Base-by-base conservation (phyloP, 176 grass and related monocot species). In the Rhynchospora breviuscula region DNA sequence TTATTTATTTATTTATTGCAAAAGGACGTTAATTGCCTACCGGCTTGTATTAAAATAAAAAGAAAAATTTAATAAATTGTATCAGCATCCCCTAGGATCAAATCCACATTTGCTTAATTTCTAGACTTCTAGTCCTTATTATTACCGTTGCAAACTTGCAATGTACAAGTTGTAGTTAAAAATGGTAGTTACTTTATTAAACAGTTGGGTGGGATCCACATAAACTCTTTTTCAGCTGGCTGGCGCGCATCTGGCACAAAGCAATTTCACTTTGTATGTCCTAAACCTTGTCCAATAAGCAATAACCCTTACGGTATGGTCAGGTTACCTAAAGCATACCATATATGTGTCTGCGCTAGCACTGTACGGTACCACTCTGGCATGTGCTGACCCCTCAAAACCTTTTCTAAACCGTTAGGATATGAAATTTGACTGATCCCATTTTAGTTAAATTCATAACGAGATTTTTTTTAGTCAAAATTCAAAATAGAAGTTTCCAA, bases 121-220 rank as follows among this genome's bases (percentile, higher is more conserved):
- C n/a, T n/a, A n/a, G n/a, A n/a, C n/a, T 75, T 75, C 71, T 52
- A 26, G 46, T 25, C 21, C 21, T 77, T 76, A 29, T 77, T 76
- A 29, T 54, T 56, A 54, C 72, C 49, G 72, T 77, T 77, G 72
- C 49, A 56, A 56, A 29, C 21, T 61, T 21, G 8, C 6, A 21
- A 60, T 22, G 18, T 61, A 61, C 18, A 61, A 61, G 21, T 62
- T 59, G n/a, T 7, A 59, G 19, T 74, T 25, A 74, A 74, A 74
- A 74, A 25, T 74, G 19, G n/a, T 74, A 74, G 45, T 74, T 74
- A 22, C 45, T 49, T 74, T 74, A 22, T 22, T 7, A 25, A n/a
- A 21, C n/a, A 78, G 23, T 23, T 57, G 54, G 25, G 13, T 54
- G 73, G 13, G 51, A 12, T 26, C 71, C 73, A 54, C 51, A 57